Evolutionary conservation across 768 basidiomycete species (phyloP).

Genomic region (Leccinum rimulosum): DNA sequence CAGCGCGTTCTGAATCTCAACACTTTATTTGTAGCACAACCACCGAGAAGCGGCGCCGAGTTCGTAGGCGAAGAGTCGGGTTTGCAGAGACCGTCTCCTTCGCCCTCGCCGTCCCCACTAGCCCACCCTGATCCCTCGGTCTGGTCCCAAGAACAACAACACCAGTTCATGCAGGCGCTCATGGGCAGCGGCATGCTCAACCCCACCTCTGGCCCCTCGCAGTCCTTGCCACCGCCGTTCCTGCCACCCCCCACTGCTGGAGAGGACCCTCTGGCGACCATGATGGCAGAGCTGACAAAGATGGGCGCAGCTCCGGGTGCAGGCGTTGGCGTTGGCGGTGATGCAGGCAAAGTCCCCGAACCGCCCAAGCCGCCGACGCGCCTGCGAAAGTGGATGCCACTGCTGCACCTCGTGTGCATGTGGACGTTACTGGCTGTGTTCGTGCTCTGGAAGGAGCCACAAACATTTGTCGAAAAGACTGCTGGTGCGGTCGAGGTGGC

Average conservation of each 20-base stretch:
- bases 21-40: slow-evolving; percentile 4
- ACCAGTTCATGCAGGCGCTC: slow-evolving; percentile 65
- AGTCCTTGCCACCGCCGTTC: not conserved
- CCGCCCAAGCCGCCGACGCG: slow-evolving; percentile 39
- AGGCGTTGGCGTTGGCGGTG: not conserved
- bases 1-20: not conserved
- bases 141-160: slow-evolving; percentile 70
- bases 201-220: slow-evolving; percentile 23
- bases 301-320: slow-evolving; percentile 26
- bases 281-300: slow-evolving; percentile 34
- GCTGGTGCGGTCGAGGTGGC: slow-evolving; percentile 33
- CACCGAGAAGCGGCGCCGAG: slow-evolving; percentile 19
- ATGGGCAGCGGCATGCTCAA: slow-evolving; percentile 38
- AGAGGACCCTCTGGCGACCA: slow-evolving; percentile 48
- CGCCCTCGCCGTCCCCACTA: slow-evolving; percentile 15
- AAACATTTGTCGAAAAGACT: slow-evolving; percentile 39
- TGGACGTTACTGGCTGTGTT: slow-evolving; percentile 70
- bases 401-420: slow-evolving; percentile 62
- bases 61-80: slow-evolving; percentile 38
- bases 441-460: slow-evolving; percentile 63
- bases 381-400: slow-evolving; percentile 59
- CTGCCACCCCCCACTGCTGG: slow-evolving; percentile 8
- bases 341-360: slow-evolving; percentile 28
- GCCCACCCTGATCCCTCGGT: slow-evolving; percentile 50
- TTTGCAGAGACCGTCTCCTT: slow-evolving; percentile 28